Percentiles rank a stretch among this genome's conserved stretches.
phyloP scores from a whole-genome alignment of 371 early-diverging fungal genomes.

The Mortierella sp. region DNA sequence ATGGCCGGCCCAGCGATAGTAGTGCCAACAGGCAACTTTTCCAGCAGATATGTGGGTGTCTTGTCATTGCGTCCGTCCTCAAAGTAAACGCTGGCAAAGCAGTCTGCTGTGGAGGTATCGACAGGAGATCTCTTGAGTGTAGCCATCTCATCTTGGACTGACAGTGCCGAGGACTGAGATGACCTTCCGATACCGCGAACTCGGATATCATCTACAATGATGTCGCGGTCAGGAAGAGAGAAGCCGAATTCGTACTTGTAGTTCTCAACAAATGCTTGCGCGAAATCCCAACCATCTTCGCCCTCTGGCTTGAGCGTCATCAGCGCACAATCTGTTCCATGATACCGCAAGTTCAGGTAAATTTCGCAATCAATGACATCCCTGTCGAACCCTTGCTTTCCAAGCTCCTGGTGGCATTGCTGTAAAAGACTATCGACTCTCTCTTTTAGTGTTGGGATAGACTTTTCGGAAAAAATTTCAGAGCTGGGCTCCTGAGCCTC shows the following conservation, averaged over 20 bases:
- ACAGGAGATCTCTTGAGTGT: slow-evolving; percentile 50
- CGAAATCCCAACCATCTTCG: slow-evolving; percentile 72
- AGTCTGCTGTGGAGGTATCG: slow-evolving; percentile 38
- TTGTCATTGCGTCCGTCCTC: slow-evolving; percentile 75
- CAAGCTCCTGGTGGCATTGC: slow-evolving; percentile 63
- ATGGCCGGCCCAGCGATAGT: slow-evolving; percentile 88
- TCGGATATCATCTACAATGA: slow-evolving; percentile 93
- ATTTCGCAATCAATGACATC: slow-evolving; percentile 69
- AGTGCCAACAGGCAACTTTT: slow-evolving; percentile 73
- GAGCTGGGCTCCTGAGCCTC: slow-evolving; percentile 91
- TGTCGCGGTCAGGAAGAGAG: slow-evolving; percentile 79
- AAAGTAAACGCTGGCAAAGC: slow-evolving; percentile 80
- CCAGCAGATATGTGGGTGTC: slow-evolving; percentile 83
- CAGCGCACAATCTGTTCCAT: slow-evolving; percentile 94
- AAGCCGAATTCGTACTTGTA: slow-evolving; percentile 96
- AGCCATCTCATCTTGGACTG: slow-evolving; percentile 61
- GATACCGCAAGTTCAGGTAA: slow-evolving; percentile 92
- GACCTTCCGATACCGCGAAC: slow-evolving; percentile 88
- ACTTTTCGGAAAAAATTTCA: slow-evolving; percentile 48
- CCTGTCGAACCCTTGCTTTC: slow-evolving; percentile 76
- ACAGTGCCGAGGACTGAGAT: slow-evolving; percentile 38
- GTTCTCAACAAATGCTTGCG: slow-evolving; percentile 69
- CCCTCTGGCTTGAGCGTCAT: slow-evolving; percentile 84
- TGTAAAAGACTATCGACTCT: slow-evolving; percentile 65
- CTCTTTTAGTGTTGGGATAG: slow-evolving; percentile 61